Evolutionary conservation across 2,329 filamentous ascomycete genomes (phyloP), one percentile per base, ranked within the genome.

Genomic region (Fusarium papillatum): DNA sequence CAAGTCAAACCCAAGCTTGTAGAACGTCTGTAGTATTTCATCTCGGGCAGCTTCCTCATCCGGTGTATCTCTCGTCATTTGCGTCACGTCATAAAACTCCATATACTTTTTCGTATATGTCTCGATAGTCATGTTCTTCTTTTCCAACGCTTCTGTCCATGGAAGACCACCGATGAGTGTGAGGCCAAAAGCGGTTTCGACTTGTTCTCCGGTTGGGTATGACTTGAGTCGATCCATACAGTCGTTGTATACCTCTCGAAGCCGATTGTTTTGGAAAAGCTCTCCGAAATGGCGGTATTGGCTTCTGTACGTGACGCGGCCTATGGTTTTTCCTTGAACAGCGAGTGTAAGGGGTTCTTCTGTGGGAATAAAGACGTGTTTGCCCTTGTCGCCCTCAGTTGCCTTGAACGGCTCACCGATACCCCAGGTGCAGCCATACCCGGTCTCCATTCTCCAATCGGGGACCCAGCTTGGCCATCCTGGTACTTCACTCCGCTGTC

Each of bases 381-480:
- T 24, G 17, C 75, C 72, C 43, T 67, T 70, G 1, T 48, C 41
- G 3, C 59, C 8, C 4, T 38, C 43, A 3, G 48, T n/a, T 2
- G 43, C 48, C 17, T 71, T 66, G 3, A 74, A 53, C 2, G 75
- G 64, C 0, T 66, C 34, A 13, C 75, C 75, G 2, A 76, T 68
- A 0, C 75, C 76, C 70, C 75, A 77, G 14, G 53, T 36, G 16
- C 76, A 77, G 1, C 76, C 76, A 3, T 73, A 69, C 1, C 75
- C 76, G 0, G 69, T 77, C 24, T 68, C 36, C 14, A 76, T 50
- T 53, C 75, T 38, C 72, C 75, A 77, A 39, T 77, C 76, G 2
- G 75, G 75, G 16, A 77, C 76, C 76, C 76, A 77, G 19, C 68
- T 77, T 6, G 70, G 76, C 75, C 76, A 77, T 13, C 24, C 59